Evolutionary conservation across 345 rosid genomes (phyloP).

Genomic region (Pistacia integerrima): DNA sequence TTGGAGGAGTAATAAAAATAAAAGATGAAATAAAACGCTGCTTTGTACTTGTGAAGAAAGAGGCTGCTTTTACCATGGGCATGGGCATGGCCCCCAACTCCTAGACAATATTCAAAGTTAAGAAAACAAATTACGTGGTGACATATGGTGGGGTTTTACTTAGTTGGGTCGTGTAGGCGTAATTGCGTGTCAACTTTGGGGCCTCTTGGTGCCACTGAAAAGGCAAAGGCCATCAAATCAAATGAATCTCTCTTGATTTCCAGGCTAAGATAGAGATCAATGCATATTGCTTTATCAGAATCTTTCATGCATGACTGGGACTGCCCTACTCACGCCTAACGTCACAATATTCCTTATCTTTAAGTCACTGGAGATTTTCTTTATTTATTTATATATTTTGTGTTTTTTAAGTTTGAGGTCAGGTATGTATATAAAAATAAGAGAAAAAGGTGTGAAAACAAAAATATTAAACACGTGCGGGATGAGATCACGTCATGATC

Average conservation of each 20-base stretch:
- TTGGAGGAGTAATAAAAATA: neutral
- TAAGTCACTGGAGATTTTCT: neutral
- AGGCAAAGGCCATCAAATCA: neutral
- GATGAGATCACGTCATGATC: neutral
- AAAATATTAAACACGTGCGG: slow-evolving; percentile 8
- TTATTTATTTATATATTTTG: no score
- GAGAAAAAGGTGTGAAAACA: neutral
- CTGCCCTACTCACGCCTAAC: neutral
- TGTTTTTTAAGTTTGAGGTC: no score
- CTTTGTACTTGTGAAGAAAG: neutral
- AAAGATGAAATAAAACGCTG: neutral
- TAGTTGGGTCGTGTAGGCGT: slow-evolving; percentile 3
- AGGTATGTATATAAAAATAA: neutral
- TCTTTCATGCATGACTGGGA: neutral
- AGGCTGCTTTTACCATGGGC: neutral
- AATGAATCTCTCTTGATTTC: neutral
- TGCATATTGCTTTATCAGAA: neutral
- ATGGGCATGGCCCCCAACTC: neutral
- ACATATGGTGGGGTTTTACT: neutral
- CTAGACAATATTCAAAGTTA: neutral
- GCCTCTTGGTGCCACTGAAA: slow-evolving; percentile 20
- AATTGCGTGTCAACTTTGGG: slow-evolving; percentile 28
- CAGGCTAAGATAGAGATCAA: neutral
- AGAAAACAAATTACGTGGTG: neutral
- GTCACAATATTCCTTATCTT: slow-evolving; percentile 21